These are phyloP conservation scores for Lasiosphaeria ovina DNA, from an alignment of 495 filamentous ascomycete species.

Conservation along the genomic window DNA sequence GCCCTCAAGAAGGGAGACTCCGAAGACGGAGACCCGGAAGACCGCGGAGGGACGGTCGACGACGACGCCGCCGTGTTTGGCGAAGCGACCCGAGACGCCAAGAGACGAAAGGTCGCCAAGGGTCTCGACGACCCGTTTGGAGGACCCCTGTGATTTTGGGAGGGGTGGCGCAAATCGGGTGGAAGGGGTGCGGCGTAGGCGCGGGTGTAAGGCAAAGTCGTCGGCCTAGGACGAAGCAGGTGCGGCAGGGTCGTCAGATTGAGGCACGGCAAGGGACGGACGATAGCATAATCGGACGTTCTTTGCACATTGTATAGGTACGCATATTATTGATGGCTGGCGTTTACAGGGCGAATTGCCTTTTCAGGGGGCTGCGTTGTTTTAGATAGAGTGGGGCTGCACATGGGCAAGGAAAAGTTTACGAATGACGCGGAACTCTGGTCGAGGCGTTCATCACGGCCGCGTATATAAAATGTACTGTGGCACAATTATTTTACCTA, in stretches of 20 bases:
- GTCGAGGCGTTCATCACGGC: too few species aligned
- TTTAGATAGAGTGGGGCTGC: too few species aligned
- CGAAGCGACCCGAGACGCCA: slow-evolving; percentile 39
- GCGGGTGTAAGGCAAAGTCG: neutral
- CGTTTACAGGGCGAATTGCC: too few species aligned
- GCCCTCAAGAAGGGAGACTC: slow-evolving; percentile 42
- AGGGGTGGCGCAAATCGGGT: neutral
- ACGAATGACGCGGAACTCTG: too few species aligned
- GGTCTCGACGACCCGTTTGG: slow-evolving; percentile 59
- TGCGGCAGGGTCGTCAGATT: neutral
- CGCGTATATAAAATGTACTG: too few species aligned
- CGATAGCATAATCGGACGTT: too few species aligned
- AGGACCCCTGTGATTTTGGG: slow-evolving; percentile 30
- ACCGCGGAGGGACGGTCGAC: slow-evolving; percentile 35
- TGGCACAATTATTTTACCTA: too few species aligned
- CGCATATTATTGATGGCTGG: too few species aligned
- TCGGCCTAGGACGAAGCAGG: neutral
- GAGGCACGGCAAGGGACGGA: too few species aligned
- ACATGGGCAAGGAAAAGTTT: too few species aligned
- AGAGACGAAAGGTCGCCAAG: slow-evolving; percentile 59
- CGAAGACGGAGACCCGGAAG: slow-evolving; percentile 22
- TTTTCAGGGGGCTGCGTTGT: too few species aligned
- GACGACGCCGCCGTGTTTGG: slow-evolving; percentile 47
- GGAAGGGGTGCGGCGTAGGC: neutral
- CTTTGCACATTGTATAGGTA: too few species aligned